phyloP scores from a whole-genome alignment of 2,329 filamentous ascomycete species.

The Aspergillus sp. region DNA sequence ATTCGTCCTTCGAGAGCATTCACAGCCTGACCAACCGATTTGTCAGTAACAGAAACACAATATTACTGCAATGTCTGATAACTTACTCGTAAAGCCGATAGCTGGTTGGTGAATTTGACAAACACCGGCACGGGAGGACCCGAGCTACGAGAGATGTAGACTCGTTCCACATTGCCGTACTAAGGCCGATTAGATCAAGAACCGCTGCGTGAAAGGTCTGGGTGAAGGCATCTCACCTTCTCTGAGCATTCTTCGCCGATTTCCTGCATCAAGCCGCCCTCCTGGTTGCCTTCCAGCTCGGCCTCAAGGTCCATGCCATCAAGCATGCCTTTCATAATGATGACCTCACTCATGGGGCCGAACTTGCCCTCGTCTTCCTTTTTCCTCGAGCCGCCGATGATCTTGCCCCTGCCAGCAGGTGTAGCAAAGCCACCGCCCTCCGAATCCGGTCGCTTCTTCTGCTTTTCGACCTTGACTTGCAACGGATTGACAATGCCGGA shows the following conservation, averaged over 20 bases:
- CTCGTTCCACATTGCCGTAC: conserved; percentile 80
- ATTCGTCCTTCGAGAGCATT: conserved; percentile 83
- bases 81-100: conserved; percentile 80
- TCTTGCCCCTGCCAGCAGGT: conserved; percentile 69
- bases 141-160: conserved; percentile 68
- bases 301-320: conserved; percentile 75
- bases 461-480: conserved; percentile 79
- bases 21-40: conserved; percentile 64
- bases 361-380: conserved; percentile 56
- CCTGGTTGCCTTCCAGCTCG: conserved; percentile 67
- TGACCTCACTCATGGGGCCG: conserved; percentile 75
- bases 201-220: background rate
- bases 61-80: background rate
- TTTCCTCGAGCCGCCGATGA: conserved; percentile 72
- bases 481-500: conserved; percentile 84
- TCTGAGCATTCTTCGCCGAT: conserved; percentile 92
- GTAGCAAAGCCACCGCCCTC: conserved; percentile 76
- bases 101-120: conserved; percentile 83
- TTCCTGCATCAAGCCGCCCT: conserved; percentile 74
- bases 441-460: conserved; percentile 73
- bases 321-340: conserved; percentile 82
- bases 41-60: background rate
- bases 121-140: conserved; percentile 67
- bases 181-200: conserved; percentile 33
- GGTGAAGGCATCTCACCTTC: conserved; percentile 54